Conservation (phyloP, 176 grass and related monocot species). For the Cenchrus americanus region DNA sequence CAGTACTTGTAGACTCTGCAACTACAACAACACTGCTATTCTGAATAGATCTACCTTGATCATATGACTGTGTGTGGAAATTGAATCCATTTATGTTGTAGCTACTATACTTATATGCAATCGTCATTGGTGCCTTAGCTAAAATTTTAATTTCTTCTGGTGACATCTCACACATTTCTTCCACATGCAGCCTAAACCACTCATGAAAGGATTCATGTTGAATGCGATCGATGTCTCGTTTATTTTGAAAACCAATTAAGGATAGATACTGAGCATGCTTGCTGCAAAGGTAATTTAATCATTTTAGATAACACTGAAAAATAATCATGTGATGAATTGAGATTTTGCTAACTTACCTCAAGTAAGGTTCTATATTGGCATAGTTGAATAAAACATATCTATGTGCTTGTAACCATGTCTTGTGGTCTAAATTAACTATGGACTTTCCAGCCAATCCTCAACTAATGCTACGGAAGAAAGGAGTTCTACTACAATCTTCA, state of each 20-base stretch:
- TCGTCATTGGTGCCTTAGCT: background rate
- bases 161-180: no score
- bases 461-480: background rate
- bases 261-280: no score
- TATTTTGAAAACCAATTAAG: no score
- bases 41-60: background rate
- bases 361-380: background rate
- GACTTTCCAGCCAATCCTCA: background rate
- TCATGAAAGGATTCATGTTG: no score
- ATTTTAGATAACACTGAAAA: no score
- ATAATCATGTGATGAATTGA: no score
- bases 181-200: background rate
- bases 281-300: no score
- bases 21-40: background rate
- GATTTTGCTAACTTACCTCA: background rate
- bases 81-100: background rate
- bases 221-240: no score
- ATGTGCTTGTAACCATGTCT: background rate
- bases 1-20: background rate
- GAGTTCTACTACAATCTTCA: background rate
- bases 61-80: background rate
- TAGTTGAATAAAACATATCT: conserved; percentile 1
- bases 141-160: background rate
- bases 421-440: background rate
- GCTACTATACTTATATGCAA: background rate